These are phyloP conservation scores for Botrytis fragariae DNA, from an alignment of 2,329 filamentous ascomycete species.

Conservation along the genomic window DNA sequence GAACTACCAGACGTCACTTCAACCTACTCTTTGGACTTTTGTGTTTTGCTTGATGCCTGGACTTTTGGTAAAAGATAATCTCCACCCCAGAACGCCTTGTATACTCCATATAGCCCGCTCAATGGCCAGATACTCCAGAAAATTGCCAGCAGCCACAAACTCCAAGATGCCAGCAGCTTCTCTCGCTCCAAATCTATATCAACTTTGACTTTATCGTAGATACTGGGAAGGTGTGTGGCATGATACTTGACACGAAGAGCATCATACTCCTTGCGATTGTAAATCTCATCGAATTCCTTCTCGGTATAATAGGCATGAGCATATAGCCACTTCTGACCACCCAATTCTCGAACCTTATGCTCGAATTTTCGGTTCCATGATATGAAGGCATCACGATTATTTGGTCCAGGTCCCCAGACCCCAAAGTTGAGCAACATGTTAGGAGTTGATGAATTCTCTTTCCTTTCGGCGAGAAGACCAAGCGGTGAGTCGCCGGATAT, in stretches of 20 bases:
- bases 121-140: conserved; percentile 38
- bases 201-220: conserved; percentile 69
- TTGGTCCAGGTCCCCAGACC: conserved; percentile 77
- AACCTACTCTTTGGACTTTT: background rate
- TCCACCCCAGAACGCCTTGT: conserved; percentile 29
- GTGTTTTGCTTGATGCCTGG: background rate
- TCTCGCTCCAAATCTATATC: conserved; percentile 43
- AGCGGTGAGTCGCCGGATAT: conserved; percentile 26
- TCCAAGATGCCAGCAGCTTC: background rate
- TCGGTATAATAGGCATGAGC: conserved; percentile 79
- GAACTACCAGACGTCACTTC: background rate
- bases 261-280: conserved; percentile 59
- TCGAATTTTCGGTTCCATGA: conserved; percentile 69
- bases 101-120: conserved; percentile 36
- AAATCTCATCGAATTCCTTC: conserved; percentile 64
- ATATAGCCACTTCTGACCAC: conserved; percentile 83
- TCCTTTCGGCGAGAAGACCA: conserved; percentile 23
- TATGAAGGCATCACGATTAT: conserved; percentile 55
- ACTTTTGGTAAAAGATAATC: conserved; percentile 34
- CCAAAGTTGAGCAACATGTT: conserved; percentile 59
- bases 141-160: conserved; percentile 20
- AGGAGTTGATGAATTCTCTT: conserved; percentile 38
- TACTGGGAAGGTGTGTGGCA: conserved; percentile 62
- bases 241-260: conserved; percentile 59
- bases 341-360: conserved; percentile 62